These are phyloP conservation scores for Xerocomellus chrysenteron DNA, from an alignment of 768 basidiomycete genomes.

Conservation along the genomic window DNA sequence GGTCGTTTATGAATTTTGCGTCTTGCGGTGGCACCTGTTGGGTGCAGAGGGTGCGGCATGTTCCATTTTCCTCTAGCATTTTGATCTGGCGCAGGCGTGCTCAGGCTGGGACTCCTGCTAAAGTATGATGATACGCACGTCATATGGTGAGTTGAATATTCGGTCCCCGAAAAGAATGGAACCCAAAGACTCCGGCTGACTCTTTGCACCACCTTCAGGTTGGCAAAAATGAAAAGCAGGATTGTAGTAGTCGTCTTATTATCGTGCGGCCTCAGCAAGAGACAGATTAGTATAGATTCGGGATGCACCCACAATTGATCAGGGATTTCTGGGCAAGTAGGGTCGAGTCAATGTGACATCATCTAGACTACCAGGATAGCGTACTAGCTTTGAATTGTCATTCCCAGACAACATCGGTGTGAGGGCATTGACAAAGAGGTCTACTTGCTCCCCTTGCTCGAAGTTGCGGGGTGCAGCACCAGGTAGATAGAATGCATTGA, in stretches of 20 bases:
- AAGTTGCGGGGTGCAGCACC: slow-evolving; percentile 89
- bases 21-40: slow-evolving; percentile 62
- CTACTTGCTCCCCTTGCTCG: slow-evolving; percentile 65
- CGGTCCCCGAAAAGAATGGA: slow-evolving; percentile 97
- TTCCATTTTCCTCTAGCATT: slow-evolving; percentile 74
- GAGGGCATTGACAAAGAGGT: slow-evolving; percentile 82
- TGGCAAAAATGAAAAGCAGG: slow-evolving; percentile 82
- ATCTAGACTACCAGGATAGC: slow-evolving; percentile 24
- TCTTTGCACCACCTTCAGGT: slow-evolving; percentile 69
- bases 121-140: slow-evolving; percentile 48
- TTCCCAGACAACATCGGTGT: slow-evolving; percentile 77
- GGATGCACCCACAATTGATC: slow-evolving; percentile 65
- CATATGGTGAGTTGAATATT: slow-evolving; percentile 87
- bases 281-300: background rate
- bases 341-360: slow-evolving; percentile 5
- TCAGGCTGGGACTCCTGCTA: slow-evolving; percentile 2
- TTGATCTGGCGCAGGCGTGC: slow-evolving; percentile 52
- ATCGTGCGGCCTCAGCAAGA: slow-evolving; percentile 3
- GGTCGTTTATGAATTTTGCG: slow-evolving; percentile 86
- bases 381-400: slow-evolving; percentile 72
- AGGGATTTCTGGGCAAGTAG: slow-evolving; percentile 68
- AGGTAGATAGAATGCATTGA: slow-evolving; percentile 85
- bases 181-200: slow-evolving; percentile 83
- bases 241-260: slow-evolving; percentile 89
- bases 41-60: slow-evolving; percentile 76